A percentile compares a stretch with the other conserved stretches of the same genome.
phyloP scores from a whole-genome alignment of 257 asterid species.

The Cinchona pubescens region DNA sequence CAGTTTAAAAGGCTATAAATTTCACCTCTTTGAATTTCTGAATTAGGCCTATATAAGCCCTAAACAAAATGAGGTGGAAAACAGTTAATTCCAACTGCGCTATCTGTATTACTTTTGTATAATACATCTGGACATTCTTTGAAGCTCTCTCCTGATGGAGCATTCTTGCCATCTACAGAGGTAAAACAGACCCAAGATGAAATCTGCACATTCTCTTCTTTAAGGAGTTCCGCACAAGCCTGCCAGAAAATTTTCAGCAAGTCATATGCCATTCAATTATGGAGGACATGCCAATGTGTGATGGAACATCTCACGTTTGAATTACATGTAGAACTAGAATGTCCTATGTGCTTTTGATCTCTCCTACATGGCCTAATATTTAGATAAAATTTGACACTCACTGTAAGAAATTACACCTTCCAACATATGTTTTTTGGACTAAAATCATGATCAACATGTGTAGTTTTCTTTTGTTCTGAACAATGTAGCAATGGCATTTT shows the following conservation, averaged over 20 bases:
- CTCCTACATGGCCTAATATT: background rate
- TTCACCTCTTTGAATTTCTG: constrained; percentile 63
- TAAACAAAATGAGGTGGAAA: constrained; percentile 82
- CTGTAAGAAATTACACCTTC: too few relatives aligned
- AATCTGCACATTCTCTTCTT: constrained; percentile 57
- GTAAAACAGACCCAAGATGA: constrained; percentile 92
- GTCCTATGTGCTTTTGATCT: background rate
- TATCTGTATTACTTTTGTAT: constrained; percentile 49
- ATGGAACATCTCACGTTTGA: background rate
- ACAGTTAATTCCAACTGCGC: constrained; percentile 76
- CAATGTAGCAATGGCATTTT: background rate
- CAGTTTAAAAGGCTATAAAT: background rate
- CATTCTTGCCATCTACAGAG: constrained; percentile 65
- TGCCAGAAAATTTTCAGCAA: constrained; percentile 16
- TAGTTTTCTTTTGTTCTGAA: background rate
- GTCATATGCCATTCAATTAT: background rate
- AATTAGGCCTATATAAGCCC: constrained; percentile 53
- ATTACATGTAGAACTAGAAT: background rate
- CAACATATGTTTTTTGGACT: background rate
- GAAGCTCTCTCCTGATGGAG: constrained; percentile 85
- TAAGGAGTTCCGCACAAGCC: constrained; percentile 77
- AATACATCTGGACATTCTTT: constrained; percentile 49
- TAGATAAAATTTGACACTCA: background rate
- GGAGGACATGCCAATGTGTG: background rate
- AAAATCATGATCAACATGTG: background rate